These are phyloP conservation scores for Ophiostoma sp. DNA, from an alignment of 2,329 filamentous ascomycete species.

Conservation along the genomic window DNA sequence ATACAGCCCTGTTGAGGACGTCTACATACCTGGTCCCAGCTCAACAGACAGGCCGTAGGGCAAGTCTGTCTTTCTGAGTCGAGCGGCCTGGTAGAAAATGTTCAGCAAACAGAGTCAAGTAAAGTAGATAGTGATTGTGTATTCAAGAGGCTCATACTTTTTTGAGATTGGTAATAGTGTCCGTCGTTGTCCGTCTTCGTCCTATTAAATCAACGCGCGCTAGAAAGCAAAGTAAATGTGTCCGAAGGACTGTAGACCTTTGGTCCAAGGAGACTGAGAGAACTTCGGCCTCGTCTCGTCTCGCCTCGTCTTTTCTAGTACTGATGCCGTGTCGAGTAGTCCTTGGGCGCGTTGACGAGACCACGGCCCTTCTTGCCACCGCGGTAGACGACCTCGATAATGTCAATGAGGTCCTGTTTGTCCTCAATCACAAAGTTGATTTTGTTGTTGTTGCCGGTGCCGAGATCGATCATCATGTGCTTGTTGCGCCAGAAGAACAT, in stretches of 20 bases:
- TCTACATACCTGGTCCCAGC: constrained; percentile 8
- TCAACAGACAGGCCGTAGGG: not conserved
- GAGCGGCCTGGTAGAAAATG: constrained; percentile 7
- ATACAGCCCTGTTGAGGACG: not conserved
- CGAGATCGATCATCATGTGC: constrained; percentile 98
- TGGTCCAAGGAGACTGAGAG: not conserved
- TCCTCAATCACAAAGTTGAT: constrained; percentile 65
- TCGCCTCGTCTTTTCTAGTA: constrained; percentile 47
- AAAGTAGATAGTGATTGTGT: not conserved
- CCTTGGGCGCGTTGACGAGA: constrained; percentile 95
- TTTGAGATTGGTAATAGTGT: not conserved
- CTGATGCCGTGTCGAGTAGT: constrained; percentile 66
- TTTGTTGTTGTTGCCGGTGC: constrained; percentile 92
- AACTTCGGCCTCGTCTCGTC: too few relatives aligned
- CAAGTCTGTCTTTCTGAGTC: not conserved
- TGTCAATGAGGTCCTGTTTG: constrained; percentile 98
- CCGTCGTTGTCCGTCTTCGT: not conserved
- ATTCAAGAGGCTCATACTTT: constrained; percentile 7
- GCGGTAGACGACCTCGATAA: constrained; percentile 95
- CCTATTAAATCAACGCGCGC: not conserved
- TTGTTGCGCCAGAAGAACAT: constrained; percentile 93
- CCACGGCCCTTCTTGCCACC: constrained; percentile 98
- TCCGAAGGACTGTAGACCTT: not conserved
- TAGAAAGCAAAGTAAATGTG: not conserved
- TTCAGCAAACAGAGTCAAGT: constrained; percentile 14